Evolutionary conservation across 371 early-diverging fungal species (phyloP).

Genomic region (Apophysomyces elegans): DNA sequence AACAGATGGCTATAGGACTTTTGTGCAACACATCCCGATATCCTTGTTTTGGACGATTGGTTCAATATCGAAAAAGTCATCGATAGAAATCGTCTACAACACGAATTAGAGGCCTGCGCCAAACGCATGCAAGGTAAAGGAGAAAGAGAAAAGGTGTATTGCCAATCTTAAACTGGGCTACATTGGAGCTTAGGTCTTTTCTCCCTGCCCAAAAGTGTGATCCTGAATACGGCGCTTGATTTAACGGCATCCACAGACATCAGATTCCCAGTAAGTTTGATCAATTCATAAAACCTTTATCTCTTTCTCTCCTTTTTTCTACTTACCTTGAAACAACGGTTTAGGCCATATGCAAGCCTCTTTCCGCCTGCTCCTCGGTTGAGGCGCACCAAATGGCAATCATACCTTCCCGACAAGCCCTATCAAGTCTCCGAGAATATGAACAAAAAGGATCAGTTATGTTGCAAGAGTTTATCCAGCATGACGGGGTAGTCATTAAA

Average conservation of each 20-base stretch:
- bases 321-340: neutral
- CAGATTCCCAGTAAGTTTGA: conserved; percentile 34
- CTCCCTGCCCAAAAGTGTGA: conserved; percentile 33
- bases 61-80: conserved; percentile 35
- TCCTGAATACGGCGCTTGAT: conserved; percentile 14
- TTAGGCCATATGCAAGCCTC: conserved; percentile 49
- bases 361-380: conserved; percentile 47
- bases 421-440: conserved; percentile 24
- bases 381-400: conserved; percentile 53
- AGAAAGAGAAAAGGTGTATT: too few relatives aligned
- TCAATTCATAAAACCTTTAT: neutral
- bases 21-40: conserved; percentile 32
- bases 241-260: conserved; percentile 23
- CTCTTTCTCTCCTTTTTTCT: too few relatives aligned
- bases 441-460: conserved; percentile 36
- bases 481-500: conserved; percentile 53
- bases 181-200: conserved; percentile 15
- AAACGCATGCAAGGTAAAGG: neutral
- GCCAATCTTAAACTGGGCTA: too few relatives aligned
- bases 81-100: conserved; percentile 37
- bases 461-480: conserved; percentile 53
- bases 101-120: conserved; percentile 24
- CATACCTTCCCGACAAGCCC: conserved; percentile 29
- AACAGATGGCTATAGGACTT: conserved; percentile 24
- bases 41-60: conserved; percentile 46